Evolutionary conservation across 2,329 filamentous ascomycete species (phyloP).

Genomic region (Ophioceras dolichostomum): DNA sequence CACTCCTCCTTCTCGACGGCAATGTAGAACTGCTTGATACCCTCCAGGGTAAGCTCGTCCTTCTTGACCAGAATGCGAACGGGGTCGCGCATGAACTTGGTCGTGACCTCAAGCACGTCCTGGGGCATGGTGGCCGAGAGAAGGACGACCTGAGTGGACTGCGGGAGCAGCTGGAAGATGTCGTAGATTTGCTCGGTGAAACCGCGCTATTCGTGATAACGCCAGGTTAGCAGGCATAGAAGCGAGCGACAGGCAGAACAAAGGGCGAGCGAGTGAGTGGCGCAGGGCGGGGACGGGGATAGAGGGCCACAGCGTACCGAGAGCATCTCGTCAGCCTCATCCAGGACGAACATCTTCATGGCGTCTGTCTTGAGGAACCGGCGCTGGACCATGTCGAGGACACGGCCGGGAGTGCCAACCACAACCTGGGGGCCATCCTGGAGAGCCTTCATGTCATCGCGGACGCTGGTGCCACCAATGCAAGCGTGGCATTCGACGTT

Average conservation of each 20-base stretch:
- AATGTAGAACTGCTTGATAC: constrained; percentile 98
- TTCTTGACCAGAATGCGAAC: constrained; percentile 96
- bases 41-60: constrained; percentile 95
- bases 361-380: constrained; percentile 44
- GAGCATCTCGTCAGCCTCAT: constrained; percentile 53
- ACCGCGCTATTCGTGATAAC: constrained; percentile 52
- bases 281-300: too few species aligned
- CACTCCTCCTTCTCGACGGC: constrained; percentile 99
- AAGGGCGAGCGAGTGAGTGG: background rate
- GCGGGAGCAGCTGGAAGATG: constrained; percentile 92
- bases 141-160: constrained; percentile 95
- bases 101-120: constrained; percentile 98
- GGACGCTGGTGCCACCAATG: constrained; percentile 95
- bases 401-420: constrained; percentile 91
- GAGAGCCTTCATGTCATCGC: constrained; percentile 94
- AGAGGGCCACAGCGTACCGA: constrained; percentile 2
- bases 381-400: constrained; percentile 54
- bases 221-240: background rate
- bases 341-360: constrained; percentile 52
- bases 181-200: constrained; percentile 99
- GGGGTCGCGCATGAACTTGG: constrained; percentile 98
- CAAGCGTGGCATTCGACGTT: constrained; percentile 98
- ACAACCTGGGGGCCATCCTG: constrained; percentile 98
- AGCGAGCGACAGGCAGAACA: too few species aligned
- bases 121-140: constrained; percentile 94